Conservation (phyloP, 2,329 filamentous ascomycete genomes). For the Colletotrichum scovillei region DNA sequence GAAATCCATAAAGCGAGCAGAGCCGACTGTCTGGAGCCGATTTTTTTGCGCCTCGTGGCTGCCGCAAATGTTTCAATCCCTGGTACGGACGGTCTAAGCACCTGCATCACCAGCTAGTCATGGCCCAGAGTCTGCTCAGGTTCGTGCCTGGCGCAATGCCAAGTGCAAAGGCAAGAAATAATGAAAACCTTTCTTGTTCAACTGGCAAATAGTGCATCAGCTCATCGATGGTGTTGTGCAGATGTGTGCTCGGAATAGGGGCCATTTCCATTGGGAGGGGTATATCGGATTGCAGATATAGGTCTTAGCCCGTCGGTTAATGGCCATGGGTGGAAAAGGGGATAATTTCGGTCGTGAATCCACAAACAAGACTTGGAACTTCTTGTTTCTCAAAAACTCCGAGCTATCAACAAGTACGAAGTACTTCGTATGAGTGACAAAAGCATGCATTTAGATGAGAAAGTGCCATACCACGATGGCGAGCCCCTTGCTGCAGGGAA, state of each 20-base stretch:
- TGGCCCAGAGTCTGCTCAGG: not conserved
- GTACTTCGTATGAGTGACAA: conserved; percentile 17
- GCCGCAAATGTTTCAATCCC: conserved; percentile 19
- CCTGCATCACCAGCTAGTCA: not conserved
- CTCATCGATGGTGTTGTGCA: conserved; percentile 6
- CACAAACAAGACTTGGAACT: conserved; percentile 36
- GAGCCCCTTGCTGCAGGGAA: conserved; percentile 25
- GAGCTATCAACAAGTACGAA: not conserved
- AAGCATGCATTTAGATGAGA: conserved; percentile 1
- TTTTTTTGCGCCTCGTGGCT: conserved; percentile 11
- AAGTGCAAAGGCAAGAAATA: conserved; percentile 3
- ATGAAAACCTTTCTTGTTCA: conserved; percentile 17
- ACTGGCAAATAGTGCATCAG: conserved; percentile 13
- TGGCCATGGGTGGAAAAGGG: conserved; percentile 43
- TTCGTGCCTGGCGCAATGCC: conserved; percentile 2
- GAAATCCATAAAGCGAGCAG: conserved; percentile 7
- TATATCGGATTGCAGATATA: conserved; percentile 53
- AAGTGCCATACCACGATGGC: conserved; percentile 13
- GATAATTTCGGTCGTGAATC: conserved; percentile 49
- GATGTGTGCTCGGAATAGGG: conserved; percentile 25
- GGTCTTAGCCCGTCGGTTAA: conserved; percentile 46
- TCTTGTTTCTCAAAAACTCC: conserved; percentile 24
- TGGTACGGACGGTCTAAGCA: not conserved
- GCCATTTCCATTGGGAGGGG: conserved; percentile 31
- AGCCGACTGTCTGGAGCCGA: conserved; percentile 19